A percentile compares a stretch with the other conserved stretches of the same genome.
Evolutionary conservation across 2,329 filamentous ascomycete genomes (phyloP).

Genomic region (Ampelomyces quisqualis): DNA sequence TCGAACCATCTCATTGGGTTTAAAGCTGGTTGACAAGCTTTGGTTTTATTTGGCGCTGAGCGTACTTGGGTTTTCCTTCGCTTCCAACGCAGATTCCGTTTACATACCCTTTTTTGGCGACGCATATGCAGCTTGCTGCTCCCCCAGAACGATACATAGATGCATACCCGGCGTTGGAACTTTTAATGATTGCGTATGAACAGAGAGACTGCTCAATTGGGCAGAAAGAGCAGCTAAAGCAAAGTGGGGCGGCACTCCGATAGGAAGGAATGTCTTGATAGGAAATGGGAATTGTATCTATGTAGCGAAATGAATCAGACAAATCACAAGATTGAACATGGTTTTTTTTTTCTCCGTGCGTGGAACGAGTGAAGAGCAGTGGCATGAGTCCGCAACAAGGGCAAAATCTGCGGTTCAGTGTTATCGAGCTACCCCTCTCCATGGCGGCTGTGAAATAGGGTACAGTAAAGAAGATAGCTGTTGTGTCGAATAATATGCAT

Average conservation of each 20-base stretch:
- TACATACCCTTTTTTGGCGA: conserved; percentile 39
- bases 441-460: too few relatives aligned
- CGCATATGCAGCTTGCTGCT: conserved; percentile 30
- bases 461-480: too few relatives aligned
- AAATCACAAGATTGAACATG: background rate
- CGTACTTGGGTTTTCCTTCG: conserved; percentile 27
- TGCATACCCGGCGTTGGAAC: conserved; percentile 39
- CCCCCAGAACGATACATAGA: conserved; percentile 22
- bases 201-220: conserved; percentile 10
- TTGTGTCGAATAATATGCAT: too few relatives aligned
- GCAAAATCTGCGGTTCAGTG: too few relatives aligned
- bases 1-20: conserved; percentile 8
- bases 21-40: conserved; percentile 20
- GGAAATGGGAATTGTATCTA: background rate
- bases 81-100: conserved; percentile 22
- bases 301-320: conserved; percentile 1
- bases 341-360: too few relatives aligned
- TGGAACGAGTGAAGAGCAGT: too few relatives aligned
- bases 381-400: too few relatives aligned
- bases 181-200: conserved; percentile 17
- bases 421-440: too few relatives aligned
- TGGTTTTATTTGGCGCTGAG: conserved; percentile 32
- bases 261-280: conserved; percentile 16
- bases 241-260: conserved; percentile 9
- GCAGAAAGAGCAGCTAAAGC: background rate